Conservation (phyloP, 2,329 filamentous ascomycete genomes). For the Alternaria conjuncta region DNA sequence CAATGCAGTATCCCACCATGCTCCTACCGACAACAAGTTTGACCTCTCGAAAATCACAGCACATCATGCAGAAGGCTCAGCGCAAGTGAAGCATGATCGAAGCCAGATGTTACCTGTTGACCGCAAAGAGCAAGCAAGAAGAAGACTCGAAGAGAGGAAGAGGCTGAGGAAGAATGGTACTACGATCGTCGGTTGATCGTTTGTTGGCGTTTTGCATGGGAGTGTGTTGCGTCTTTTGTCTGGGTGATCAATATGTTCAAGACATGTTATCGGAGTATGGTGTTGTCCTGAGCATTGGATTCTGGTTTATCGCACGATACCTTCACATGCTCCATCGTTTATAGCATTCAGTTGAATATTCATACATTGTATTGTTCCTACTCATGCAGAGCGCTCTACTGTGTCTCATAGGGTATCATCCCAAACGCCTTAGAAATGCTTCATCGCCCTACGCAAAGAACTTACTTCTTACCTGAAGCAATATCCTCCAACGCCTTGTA, state of each 20-base stretch:
- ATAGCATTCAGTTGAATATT: constrained; percentile 9
- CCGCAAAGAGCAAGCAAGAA: constrained; percentile 36
- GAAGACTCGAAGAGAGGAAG: constrained; percentile 36
- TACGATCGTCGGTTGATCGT: neutral
- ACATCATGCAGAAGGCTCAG: constrained; percentile 33
- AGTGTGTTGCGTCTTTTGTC: neutral
- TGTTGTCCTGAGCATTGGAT: constrained; percentile 9
- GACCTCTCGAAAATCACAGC: constrained; percentile 29
- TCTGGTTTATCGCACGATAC: constrained; percentile 32
- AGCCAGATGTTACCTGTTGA: constrained; percentile 27
- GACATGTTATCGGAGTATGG: neutral
- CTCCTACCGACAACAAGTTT: constrained; percentile 24
- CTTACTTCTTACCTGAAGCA: constrained; percentile 48
- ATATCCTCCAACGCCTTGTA: constrained; percentile 60
- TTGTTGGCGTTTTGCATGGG: neutral
- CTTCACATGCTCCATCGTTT: constrained; percentile 13
- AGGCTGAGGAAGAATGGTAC: constrained; percentile 30
- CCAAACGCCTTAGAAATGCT: constrained; percentile 11
- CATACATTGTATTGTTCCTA: constrained; percentile 8
- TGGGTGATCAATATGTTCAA: neutral
- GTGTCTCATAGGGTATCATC: constrained; percentile 17
- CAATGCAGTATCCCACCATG: neutral
- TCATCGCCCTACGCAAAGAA: constrained; percentile 6
- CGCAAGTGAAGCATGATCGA: constrained; percentile 26
- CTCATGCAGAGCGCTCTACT: neutral